Base-by-base conservation (phyloP, 140 eudicot species). In the Ambrosia hybrid region DNA sequence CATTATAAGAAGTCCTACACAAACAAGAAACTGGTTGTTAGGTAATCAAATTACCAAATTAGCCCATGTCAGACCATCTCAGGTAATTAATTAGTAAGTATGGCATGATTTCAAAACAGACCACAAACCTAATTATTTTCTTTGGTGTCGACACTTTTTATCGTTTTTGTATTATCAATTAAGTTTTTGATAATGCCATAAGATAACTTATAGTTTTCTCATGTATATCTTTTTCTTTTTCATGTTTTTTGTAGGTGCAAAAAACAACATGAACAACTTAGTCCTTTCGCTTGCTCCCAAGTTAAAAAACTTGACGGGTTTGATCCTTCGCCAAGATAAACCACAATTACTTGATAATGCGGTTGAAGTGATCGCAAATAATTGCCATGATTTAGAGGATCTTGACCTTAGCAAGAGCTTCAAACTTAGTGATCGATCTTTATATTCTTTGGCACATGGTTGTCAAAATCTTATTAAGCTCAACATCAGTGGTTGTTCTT, bases 331-430 rank as follows among this genome's bases (percentile, higher is more conserved):
- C 21, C 98, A 92, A 81, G 98, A 89, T 52, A 81, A 82, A 59
- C 96, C 98, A 4, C 98, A 92, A 57, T 87, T 92, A 41, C 76
- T 77, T 65, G 98, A 92, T 76, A 76, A 81, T 56, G 92, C 95
- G 7, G 86, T 92, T 1, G 90, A 92, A 74, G 59, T 76, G 33
- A 83, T 92, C 33, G 88, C 98, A 46, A 79, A 72, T 57, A 71
- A 64, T 78, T 92, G 98, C 60, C 98, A 80, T 57, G 96, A 85
- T 11, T 83, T 92, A 26, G 83, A 82, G 73, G 96, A 89, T 33
- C 82, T 92, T 45, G 98, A 92, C 80, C 89, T 92, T 10, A 92
- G 98, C 84, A 92, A 92, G 76, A 86, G 98, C 79, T 89, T 92
- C 58, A 89, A 21, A 21, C 30, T 21, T 21, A 21, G 30, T 21